Evolutionary conservation across 768 basidiomycete species (phyloP).

Genomic region (Daedaleopsis nitida): DNA sequence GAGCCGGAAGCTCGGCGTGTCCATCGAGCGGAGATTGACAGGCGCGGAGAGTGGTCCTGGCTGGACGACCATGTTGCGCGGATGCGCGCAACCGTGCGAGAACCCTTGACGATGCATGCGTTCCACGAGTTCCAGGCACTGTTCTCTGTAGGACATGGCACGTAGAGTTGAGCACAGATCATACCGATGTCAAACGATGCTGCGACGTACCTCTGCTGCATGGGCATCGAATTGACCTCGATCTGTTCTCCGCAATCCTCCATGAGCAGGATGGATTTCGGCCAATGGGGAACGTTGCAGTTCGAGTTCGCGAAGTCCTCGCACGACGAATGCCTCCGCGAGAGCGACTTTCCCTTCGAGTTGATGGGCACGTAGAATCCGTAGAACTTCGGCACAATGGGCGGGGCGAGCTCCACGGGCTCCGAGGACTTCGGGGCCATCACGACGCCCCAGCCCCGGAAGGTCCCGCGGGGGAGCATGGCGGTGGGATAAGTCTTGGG

Average conservation of each 20-base stretch:
- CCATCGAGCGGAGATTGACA: constrained; percentile 28
- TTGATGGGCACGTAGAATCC: constrained; percentile 51
- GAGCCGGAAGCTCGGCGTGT: constrained; percentile 43
- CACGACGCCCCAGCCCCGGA: not conserved
- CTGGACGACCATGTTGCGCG: constrained; percentile 48
- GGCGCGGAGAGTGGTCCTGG: constrained; percentile 40
- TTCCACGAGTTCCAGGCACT: constrained; percentile 36
- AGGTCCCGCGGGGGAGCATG: not conserved
- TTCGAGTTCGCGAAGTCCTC: constrained; percentile 18
- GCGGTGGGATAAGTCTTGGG: constrained; percentile 25
- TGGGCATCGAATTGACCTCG: constrained; percentile 21
- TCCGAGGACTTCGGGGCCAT: not conserved
- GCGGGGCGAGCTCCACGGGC: not conserved
- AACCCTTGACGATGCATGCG: constrained; percentile 43
- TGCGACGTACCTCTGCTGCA: constrained; percentile 17
- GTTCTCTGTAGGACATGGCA: constrained; percentile 12
- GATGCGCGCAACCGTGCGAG: constrained; percentile 43
- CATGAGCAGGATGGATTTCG: constrained; percentile 46
- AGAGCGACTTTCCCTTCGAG: constrained; percentile 6
- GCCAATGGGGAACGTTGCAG: constrained; percentile 10
- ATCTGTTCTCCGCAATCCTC: constrained; percentile 49
- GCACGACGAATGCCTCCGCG: constrained; percentile 11
- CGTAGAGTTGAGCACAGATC: not conserved
- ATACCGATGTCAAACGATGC: too few species aligned
- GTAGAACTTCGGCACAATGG: constrained; percentile 12